phyloP scores from a whole-genome alignment of 108 stramenopile species.

The Stephanodiscus minutulus region DNA sequence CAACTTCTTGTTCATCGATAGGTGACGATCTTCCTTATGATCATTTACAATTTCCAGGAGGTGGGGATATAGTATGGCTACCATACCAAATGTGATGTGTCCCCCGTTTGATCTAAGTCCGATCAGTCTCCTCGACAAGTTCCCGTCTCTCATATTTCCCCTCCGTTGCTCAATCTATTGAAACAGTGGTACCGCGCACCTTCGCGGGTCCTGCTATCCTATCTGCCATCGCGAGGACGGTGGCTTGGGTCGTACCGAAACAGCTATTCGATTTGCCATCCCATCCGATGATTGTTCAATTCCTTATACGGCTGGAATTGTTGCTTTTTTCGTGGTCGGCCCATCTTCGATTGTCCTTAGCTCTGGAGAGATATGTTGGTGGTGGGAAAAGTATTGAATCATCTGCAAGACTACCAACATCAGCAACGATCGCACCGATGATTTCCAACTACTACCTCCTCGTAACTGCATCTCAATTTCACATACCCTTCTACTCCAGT shows the following conservation, averaged over 20 bases:
- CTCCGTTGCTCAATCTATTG: conserved; percentile 11
- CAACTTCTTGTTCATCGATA: not conserved
- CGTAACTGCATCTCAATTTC: conserved; percentile 88
- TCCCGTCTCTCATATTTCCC: not conserved
- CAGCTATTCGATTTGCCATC: conserved; percentile 47
- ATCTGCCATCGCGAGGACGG: conserved; percentile 43
- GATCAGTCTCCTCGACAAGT: not conserved
- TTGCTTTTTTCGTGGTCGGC: conserved; percentile 53
- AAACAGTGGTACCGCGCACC: conserved; percentile 76
- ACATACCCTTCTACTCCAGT: conserved; percentile 94
- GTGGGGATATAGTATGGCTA: conserved; percentile 8
- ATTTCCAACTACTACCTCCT: conserved; percentile 63
- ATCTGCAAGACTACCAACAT: conserved; percentile 10
- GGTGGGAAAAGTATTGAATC: conserved; percentile 1
- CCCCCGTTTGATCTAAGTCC: not conserved
- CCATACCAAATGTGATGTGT: not conserved
- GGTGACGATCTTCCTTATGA: conserved; percentile 60
- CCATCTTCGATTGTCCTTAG: conserved; percentile 63
- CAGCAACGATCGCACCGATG: conserved; percentile 17
- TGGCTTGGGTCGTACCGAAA: conserved; percentile 46
- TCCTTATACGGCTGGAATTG: conserved; percentile 63
- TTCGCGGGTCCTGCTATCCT: conserved; percentile 76
- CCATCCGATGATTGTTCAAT: conserved; percentile 65
- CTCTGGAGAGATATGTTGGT: conserved; percentile 42
- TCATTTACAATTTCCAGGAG: conserved; percentile 66